These are phyloP conservation scores for Solidago caesia DNA, from an alignment of 129 eudicot species.

Conservation along the genomic window DNA sequence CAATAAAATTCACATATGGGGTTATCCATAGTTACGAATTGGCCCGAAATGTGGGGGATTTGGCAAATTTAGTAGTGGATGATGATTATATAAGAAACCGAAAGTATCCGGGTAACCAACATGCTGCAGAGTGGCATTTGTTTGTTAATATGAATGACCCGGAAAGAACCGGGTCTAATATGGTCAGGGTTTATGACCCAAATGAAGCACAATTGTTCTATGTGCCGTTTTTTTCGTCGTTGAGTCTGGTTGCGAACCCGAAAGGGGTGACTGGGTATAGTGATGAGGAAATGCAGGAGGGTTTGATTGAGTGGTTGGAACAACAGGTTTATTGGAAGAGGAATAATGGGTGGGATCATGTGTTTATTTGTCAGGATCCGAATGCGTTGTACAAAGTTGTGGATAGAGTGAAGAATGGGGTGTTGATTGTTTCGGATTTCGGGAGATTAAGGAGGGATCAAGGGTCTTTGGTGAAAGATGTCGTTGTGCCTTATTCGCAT, in stretches of 20 bases:
- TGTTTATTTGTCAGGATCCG: constrained; percentile 90
- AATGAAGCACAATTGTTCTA: constrained; percentile 77
- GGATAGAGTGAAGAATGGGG: constrained; percentile 81
- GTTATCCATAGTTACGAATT: constrained; percentile 77
- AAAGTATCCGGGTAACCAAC: constrained; percentile 97
- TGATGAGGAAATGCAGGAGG: constrained; percentile 81
- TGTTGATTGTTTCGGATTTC: constrained; percentile 89
- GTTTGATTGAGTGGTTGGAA: constrained; percentile 80
- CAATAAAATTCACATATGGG: constrained; percentile 76
- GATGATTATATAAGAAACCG: constrained; percentile 16
- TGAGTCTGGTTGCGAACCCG: constrained; percentile 84
- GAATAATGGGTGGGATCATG: constrained; percentile 98
- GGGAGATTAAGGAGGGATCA: constrained; percentile 79
- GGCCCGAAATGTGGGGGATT: constrained; percentile 47
- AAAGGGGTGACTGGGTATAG: constrained; percentile 42
- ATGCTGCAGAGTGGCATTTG: constrained; percentile 92
- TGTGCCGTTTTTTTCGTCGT: constrained; percentile 82
- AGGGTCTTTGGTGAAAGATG: constrained; percentile 88
- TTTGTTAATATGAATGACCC: constrained; percentile 54
- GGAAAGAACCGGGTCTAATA: constrained; percentile 42
- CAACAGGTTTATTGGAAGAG: constrained; percentile 80
- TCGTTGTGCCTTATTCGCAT: constrained; percentile 81
- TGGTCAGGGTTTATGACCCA: constrained; percentile 68
- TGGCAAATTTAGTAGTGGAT: constrained; percentile 6
- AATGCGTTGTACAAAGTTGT: constrained; percentile 87